Evolutionary conservation across 2,329 filamentous ascomycete species (phyloP), one percentile per base, ranked within the genome.

Genomic region (Dactylellina drechsleri): DNA sequence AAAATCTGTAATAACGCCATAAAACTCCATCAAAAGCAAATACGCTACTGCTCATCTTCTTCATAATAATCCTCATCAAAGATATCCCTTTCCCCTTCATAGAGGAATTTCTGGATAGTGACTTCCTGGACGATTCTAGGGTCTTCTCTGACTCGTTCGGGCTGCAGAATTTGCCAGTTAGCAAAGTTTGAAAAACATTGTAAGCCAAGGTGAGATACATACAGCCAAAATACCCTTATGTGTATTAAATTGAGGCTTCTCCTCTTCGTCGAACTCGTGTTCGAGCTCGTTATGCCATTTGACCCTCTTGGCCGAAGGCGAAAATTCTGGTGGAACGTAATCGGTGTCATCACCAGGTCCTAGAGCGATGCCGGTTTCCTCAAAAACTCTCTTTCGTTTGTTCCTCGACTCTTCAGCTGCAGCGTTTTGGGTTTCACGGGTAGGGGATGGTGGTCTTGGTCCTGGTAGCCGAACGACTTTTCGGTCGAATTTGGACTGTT

Each of bases 101-200:
- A 74, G 1, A 74, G 13, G 54, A 74, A 67, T 15, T 74, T 74
- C 47, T 74, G 70, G 15, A 74, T 74, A 15, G 70, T 74, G 16
- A 74, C 57, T n/a, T 74, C 52, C n/a, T 74, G 62, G 10, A 67
- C 26, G 40, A 18, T 58, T 15, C 16, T 23, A 0, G 62, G 57
- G n/a, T 67, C 62, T 10, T 41, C 52, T 15, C 70, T 50, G 26
- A 74, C 70, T 26, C 70, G 70, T 58, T 74, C 70, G 26, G 70
- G 70, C 68, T 74, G 41, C 4, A 41, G 26, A 18, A 28, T 36
- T 50, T 40, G 43, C 66, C 56, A 66, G 57, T 28, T 7, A 41
- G 8, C 47, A 45, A 13, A 16, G 10, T 18, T 1, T 47, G 52
- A 43, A 26, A 26, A 40, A 15, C 12, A 12, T 49, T 10, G 10